Percentiles rank a stretch among this genome's conserved stretches.
Conservation (phyloP, 495 filamentous ascomycete genomes). For the Aspergillus ellipticus region DNA sequence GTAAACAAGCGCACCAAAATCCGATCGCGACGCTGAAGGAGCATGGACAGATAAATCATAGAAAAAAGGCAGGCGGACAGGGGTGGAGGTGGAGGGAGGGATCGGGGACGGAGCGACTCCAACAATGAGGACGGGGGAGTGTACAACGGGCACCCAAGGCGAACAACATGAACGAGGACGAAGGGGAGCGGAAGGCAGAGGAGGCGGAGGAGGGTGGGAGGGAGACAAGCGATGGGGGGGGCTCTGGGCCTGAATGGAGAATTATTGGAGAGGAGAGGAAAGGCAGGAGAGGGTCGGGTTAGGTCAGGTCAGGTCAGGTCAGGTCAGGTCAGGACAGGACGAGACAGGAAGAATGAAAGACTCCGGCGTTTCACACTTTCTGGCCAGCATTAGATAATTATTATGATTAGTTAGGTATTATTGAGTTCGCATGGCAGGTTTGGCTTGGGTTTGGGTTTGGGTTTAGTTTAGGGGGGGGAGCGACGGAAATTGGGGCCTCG, state of each 20-base stretch:
- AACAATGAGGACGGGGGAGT: neutral
- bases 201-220: slow-evolving; percentile 15
- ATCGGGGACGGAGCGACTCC: slow-evolving; percentile 10
- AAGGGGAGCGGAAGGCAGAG: slow-evolving; percentile 14
- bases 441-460: slow-evolving; percentile 10
- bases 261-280: neutral
- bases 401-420: neutral
- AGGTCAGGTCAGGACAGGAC: too few species aligned
- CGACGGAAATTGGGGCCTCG: neutral
- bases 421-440: slow-evolving; percentile 3
- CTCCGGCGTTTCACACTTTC: slow-evolving; percentile 25
- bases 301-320: too few species aligned
- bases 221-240: slow-evolving; percentile 3
- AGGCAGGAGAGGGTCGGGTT: neutral
- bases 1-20: slow-evolving; percentile 11
- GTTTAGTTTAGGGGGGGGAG: slow-evolving; percentile 7
- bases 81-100: slow-evolving; percentile 5
- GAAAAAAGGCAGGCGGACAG: slow-evolving; percentile 15
- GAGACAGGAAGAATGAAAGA: slow-evolving; percentile 19
- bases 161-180: slow-evolving; percentile 2
- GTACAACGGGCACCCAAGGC: slow-evolving; percentile 1
- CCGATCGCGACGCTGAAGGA: slow-evolving; percentile 13
- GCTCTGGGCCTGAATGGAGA: slow-evolving; percentile 3
- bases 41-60: slow-evolving; percentile 10
- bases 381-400: slow-evolving; percentile 27